Percentiles rank a stretch among this genome's conserved stretches.
These are phyloP conservation scores for Silene noctiflora DNA, from an alignment of 179 eudicot species.

Conservation along the genomic window DNA sequence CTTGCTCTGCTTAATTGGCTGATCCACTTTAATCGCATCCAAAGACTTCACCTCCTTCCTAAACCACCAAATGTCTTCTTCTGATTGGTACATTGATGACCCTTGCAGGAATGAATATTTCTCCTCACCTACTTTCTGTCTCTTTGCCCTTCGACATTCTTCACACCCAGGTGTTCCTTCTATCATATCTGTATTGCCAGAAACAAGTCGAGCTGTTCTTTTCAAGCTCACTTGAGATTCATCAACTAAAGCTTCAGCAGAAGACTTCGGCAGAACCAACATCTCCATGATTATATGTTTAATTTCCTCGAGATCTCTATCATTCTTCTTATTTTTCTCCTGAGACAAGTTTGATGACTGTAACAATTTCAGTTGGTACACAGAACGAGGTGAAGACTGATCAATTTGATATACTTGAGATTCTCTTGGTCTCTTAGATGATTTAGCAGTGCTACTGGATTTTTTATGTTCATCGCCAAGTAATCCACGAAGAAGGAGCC, in stretches of 20 bases:
- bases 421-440: constrained; percentile 37
- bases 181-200: constrained; percentile 35
- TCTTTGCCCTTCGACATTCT: constrained; percentile 82
- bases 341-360: constrained; percentile 29
- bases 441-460: constrained; percentile 20
- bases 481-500: constrained; percentile 64
- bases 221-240: constrained; percentile 57
- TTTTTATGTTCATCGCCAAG: constrained; percentile 33
- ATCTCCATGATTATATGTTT: constrained; percentile 59
- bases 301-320: constrained; percentile 46
- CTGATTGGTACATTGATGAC: constrained; percentile 38
- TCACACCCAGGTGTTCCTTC: constrained; percentile 91
- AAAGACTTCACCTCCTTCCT: constrained; percentile 60
- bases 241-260: constrained; percentile 41
- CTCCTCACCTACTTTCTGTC: constrained; percentile 72
- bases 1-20: constrained; percentile 75
- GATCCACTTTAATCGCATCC: constrained; percentile 59
- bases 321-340: constrained; percentile 32
- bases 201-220: constrained; percentile 39
- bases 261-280: constrained; percentile 59
- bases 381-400: constrained; percentile 30
- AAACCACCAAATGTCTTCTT: constrained; percentile 90
- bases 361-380: constrained; percentile 35
- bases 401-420: constrained; percentile 27
- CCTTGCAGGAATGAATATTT: constrained; percentile 46